Evolutionary conservation across 1,284 basidiomycete genomes (phyloP).

Genomic region (Marasmius sp.): DNA sequence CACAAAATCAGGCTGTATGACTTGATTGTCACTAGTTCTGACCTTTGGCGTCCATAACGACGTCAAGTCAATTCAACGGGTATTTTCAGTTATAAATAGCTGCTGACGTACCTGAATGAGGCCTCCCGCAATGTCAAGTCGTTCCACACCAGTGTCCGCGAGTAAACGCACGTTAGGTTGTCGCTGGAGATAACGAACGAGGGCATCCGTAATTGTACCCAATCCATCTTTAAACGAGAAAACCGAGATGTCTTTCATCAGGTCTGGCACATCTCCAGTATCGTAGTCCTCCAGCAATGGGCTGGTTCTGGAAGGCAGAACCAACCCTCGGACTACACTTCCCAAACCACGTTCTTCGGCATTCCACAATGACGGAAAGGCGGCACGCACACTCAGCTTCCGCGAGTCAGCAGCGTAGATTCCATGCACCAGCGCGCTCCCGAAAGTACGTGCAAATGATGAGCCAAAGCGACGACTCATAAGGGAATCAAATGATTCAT

Average conservation of each 20-base stretch:
- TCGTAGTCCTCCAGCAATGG: slow-evolving; percentile 39
- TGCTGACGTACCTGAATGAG: slow-evolving; percentile 41
- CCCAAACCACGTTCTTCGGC: slow-evolving; percentile 67
- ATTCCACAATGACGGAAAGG: slow-evolving; percentile 76
- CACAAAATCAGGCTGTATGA: slow-evolving; percentile 51
- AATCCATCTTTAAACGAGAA: slow-evolving; percentile 84
- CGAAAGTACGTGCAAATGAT: slow-evolving; percentile 68
- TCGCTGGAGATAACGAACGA: slow-evolving; percentile 49
- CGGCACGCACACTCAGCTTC: slow-evolving; percentile 69
- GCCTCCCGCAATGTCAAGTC: slow-evolving; percentile 35
- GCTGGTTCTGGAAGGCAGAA: slow-evolving; percentile 31
- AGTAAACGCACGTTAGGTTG: slow-evolving; percentile 61
- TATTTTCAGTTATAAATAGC: not conserved
- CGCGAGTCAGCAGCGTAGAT: slow-evolving; percentile 18
- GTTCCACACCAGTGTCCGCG: slow-evolving; percentile 38
- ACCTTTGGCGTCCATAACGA: slow-evolving; percentile 33
- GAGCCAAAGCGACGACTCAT: slow-evolving; percentile 76
- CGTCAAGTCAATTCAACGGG: too few species aligned
- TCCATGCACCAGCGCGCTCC: slow-evolving; percentile 17
- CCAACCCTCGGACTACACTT: slow-evolving; percentile 66
- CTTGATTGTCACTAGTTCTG: slow-evolving; percentile 35
- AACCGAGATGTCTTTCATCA: slow-evolving; percentile 66
- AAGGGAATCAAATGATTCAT: slow-evolving; percentile 86
- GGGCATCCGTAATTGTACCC: slow-evolving; percentile 59
- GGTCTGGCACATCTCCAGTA: slow-evolving; percentile 49